Base-by-base conservation (phyloP, 2,329 filamentous ascomycete genomes). In the Seiridium unicorne region DNA sequence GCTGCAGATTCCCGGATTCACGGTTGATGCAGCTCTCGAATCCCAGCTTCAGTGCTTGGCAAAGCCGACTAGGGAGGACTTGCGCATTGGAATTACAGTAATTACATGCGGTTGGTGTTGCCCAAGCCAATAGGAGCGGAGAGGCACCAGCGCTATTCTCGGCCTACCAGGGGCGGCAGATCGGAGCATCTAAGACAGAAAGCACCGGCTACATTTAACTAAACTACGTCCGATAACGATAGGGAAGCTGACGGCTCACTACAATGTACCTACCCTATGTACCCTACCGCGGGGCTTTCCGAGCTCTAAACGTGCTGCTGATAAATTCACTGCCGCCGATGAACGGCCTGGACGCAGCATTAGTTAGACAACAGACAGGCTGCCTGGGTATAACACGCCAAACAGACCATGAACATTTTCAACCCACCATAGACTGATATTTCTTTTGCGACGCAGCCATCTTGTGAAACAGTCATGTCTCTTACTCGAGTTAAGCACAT, bases 401-500 rank as follows among this genome's bases (percentile, higher is more conserved):
- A 42, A 42, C 38, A 13, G 7, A 42, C 38, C 13, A 42, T 42
- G 13, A 13, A 42, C 13, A 42, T 42, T 8, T 42, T 42, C 38
- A 8, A 8, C 38, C 38, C 18, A 26, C 18, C 18, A 26, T 26
- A 26, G 18, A 26, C 18, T 26, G 18, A 26, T 26, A 26, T 26
- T 26, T 26, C 18, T 26, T 26, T 26, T 26, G 18, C 18, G 18
- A 26, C 18, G 18, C 18, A 26, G 18, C 38, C 38, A 42, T 42
- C 38, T 7, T 42, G 13, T 42, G 7, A 42, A 42, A 42, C 49
- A 32, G 76, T 66, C 36, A 90, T 90, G 87, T 89, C 87, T 62
- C 81, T 91, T 35, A 75, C 84, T 58, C 88, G 89, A 67, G 84
- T 94, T 69, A 89, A 91, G 69, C 88, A 93, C 72, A 89, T 95